Evolutionary conservation across 441 rosid species (phyloP).

Genomic region (Theobroma grandiflorum): DNA sequence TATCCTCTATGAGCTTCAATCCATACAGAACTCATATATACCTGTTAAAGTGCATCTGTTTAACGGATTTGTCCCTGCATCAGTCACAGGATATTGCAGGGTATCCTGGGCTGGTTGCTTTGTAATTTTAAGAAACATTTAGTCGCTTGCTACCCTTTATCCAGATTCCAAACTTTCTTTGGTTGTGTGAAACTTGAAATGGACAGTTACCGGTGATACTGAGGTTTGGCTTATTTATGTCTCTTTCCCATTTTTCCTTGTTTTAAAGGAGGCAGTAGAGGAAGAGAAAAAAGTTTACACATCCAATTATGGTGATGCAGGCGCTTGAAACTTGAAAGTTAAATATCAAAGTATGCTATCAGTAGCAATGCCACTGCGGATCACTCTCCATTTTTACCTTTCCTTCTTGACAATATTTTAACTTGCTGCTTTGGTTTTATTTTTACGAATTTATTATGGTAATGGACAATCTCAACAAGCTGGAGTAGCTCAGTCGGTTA

Average conservation of each 20-base stretch:
- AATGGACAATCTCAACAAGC: neutral
- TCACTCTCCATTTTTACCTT: neutral
- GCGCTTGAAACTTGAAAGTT: too few relatives aligned
- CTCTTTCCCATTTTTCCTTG: neutral
- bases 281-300: too few relatives aligned
- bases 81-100: slow-evolving; percentile 11
- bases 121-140: neutral
- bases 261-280: neutral
- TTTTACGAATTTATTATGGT: too few relatives aligned
- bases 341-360: too few relatives aligned
- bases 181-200: slow-evolving; percentile 10
- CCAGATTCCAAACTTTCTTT: neutral
- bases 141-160: neutral
- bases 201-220: neutral
- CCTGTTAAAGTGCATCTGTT: neutral
- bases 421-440: too few relatives aligned
- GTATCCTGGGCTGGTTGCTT: slow-evolving; percentile 19
- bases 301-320: too few relatives aligned
- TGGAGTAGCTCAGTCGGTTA: slow-evolving; percentile 58
- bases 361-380: too few relatives aligned
- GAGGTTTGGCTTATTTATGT: neutral
- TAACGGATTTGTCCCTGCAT: slow-evolving; percentile 3
- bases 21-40: neutral
- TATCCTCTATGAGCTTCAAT: slow-evolving; percentile 18
- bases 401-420: neutral